phyloP scores from a whole-genome alignment of 345 rosid species.

The Acer campestre region DNA sequence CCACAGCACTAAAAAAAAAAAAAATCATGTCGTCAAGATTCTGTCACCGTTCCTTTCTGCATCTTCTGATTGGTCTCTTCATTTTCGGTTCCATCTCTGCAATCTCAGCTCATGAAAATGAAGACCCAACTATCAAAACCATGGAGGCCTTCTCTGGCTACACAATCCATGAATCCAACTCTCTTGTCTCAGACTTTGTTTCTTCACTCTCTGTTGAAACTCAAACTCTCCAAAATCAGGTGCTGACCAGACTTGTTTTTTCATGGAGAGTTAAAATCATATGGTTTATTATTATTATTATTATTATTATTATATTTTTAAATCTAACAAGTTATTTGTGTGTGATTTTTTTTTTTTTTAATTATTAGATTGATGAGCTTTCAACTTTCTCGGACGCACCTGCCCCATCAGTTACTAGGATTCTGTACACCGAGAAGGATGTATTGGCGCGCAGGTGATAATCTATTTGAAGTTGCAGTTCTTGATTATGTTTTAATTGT shows the following conservation, averaged over 20 bases:
- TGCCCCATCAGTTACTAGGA: slow-evolving; percentile 85
- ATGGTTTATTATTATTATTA: too few species aligned
- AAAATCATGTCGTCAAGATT: slow-evolving; percentile 34
- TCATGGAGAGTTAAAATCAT: neutral
- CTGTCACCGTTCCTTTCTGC: slow-evolving; percentile 1
- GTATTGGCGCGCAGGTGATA: slow-evolving; percentile 76
- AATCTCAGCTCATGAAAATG: slow-evolving; percentile 41
- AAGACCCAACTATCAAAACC: slow-evolving; percentile 58
- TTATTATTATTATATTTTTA: too few species aligned
- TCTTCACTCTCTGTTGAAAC: slow-evolving; percentile 61
- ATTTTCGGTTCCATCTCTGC: slow-evolving; percentile 29
- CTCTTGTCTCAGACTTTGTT: slow-evolving; percentile 31
- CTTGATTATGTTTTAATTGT: neutral
- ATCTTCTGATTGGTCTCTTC: slow-evolving; percentile 24
- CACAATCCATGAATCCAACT: slow-evolving; percentile 57
- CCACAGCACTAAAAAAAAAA: too few species aligned
- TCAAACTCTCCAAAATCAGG: slow-evolving; percentile 69
- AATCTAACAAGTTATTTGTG: too few species aligned
- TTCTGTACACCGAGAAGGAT: slow-evolving; percentile 80
- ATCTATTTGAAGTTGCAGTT: neutral
- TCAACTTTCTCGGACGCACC: slow-evolving; percentile 83
- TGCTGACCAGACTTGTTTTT: slow-evolving; percentile 4
- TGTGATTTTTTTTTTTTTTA: neutral
- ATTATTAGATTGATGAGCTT: slow-evolving; percentile 75
- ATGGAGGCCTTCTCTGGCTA: slow-evolving; percentile 93